Percentiles rank a stretch among this genome's conserved stretches.
These are phyloP conservation scores for Skeletonema marinoi DNA, from an alignment of 108 stramenopile species.

Conservation along the genomic window DNA sequence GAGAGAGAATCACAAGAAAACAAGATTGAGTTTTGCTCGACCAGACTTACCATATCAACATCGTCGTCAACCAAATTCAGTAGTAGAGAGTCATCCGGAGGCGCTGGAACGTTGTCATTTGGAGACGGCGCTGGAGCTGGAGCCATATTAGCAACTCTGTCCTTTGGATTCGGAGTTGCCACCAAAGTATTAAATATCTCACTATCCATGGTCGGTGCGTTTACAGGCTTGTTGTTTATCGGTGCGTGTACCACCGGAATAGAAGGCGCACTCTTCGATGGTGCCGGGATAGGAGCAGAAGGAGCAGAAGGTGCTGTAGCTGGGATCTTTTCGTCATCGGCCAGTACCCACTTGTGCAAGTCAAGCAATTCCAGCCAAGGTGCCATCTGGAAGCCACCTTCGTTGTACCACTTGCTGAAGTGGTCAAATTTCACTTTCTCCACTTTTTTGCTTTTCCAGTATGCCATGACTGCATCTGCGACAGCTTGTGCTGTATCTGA, in stretches of 20 bases:
- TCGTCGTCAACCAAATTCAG: constrained; percentile 46
- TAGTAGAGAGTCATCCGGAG: constrained; percentile 25
- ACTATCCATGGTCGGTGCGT: not conserved
- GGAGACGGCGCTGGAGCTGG: not conserved
- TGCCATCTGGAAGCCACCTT: constrained; percentile 89
- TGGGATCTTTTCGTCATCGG: constrained; percentile 43
- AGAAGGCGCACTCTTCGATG: not conserved
- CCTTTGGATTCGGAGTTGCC: constrained; percentile 29
- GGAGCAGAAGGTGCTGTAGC: constrained; percentile 2
- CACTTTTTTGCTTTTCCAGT: constrained; percentile 67
- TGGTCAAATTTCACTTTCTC: constrained; percentile 88
- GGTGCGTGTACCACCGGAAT: not conserved
- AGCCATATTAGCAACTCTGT: not conserved
- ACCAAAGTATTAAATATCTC: constrained; percentile 31
- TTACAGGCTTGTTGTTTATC: not conserved
- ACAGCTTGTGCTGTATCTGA: constrained; percentile 79
- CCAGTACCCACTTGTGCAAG: constrained; percentile 90
- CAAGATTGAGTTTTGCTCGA: not conserved
- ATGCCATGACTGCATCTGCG: constrained; percentile 82
- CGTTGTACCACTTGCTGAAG: constrained; percentile 96
- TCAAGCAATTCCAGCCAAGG: constrained; percentile 97
- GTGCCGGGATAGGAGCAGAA: not conserved
- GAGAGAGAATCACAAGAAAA: not conserved
- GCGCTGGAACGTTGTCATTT: constrained; percentile 16
- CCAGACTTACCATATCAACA: constrained; percentile 22